Conservation (phyloP, 2,329 filamentous ascomycete species). For the Fusarium pininemorale region DNA sequence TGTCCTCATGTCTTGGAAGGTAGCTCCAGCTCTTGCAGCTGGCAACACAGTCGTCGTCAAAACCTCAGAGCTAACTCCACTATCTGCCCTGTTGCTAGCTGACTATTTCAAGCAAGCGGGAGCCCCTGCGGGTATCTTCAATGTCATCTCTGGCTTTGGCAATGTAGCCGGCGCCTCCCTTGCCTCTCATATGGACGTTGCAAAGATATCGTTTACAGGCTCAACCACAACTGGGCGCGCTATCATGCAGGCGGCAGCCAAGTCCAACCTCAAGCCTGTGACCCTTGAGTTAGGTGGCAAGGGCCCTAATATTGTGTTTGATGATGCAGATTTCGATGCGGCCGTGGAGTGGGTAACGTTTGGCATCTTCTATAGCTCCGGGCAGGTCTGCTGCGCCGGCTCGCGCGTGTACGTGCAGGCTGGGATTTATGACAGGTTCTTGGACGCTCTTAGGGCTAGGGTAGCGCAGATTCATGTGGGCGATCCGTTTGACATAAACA, state of each 20-base stretch:
- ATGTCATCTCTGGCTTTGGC: not conserved
- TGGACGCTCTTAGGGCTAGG: fast-evolving
- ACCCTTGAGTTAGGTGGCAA: not conserved
- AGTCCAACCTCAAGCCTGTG: not conserved
- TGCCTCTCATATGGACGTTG: not conserved
- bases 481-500: not conserved
- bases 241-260: not conserved
- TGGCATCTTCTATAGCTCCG: not conserved
- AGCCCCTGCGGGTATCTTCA: not conserved
- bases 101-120: not conserved
- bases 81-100: not conserved
- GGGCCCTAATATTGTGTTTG: not conserved
- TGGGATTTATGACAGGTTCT: not conserved
- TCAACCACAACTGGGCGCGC: not conserved
- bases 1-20: not conserved
- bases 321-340: not conserved
- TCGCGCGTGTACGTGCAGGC: not conserved
- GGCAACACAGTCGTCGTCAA: not conserved
- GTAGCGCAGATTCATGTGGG: not conserved
- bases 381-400: not conserved
- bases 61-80: fast-evolving
- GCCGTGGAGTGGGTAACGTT: not conserved
- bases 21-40: not conserved
- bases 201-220: not conserved
- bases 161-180: not conserved